phyloP scores from a whole-genome alignment of 2,329 filamentous ascomycete species.

The Aspergillus sp. region DNA sequence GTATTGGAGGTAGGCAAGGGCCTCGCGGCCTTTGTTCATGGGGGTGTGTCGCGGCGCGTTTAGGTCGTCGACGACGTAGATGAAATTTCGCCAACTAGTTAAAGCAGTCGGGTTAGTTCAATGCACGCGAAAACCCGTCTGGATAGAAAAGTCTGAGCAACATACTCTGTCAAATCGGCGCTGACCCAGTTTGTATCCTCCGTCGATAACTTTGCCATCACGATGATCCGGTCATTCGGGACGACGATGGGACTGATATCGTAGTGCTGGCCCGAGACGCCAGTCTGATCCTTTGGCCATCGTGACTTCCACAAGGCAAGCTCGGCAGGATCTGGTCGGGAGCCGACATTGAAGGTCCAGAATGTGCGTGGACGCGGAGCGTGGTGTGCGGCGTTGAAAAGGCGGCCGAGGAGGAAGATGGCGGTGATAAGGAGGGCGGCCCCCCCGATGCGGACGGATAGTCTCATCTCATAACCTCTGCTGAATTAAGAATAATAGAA shows the following conservation, averaged over 20 bases:
- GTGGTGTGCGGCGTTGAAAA: constrained; percentile 25
- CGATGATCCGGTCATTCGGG: constrained; percentile 46
- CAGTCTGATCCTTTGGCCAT: constrained; percentile 12
- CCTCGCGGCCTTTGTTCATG: constrained; percentile 51
- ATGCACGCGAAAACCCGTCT: neutral
- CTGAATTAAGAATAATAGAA: constrained; percentile 14
- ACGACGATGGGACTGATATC: constrained; percentile 36
- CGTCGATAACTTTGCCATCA: constrained; percentile 48
- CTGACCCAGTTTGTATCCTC: constrained; percentile 55
- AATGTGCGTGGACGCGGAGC: constrained; percentile 28
- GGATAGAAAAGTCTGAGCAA: neutral
- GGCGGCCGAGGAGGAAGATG: constrained; percentile 35
- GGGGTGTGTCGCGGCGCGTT: constrained; percentile 37
- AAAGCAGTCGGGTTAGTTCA: neutral
- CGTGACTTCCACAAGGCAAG: constrained; percentile 10
- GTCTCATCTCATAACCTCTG: constrained; percentile 32
- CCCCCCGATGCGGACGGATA: constrained; percentile 33
- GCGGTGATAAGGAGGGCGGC: constrained; percentile 36
- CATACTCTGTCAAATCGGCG: constrained; percentile 48
- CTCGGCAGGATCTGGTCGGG: constrained; percentile 10
- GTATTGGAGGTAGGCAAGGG: constrained; percentile 52
- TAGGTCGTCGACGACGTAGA: constrained; percentile 49
- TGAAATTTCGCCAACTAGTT: constrained; percentile 49
- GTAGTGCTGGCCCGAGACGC: constrained; percentile 23
- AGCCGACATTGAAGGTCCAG: constrained; percentile 33